These are phyloP conservation scores for Knufia petricola DNA, from an alignment of 2,329 filamentous ascomycete genomes.

Conservation along the genomic window DNA sequence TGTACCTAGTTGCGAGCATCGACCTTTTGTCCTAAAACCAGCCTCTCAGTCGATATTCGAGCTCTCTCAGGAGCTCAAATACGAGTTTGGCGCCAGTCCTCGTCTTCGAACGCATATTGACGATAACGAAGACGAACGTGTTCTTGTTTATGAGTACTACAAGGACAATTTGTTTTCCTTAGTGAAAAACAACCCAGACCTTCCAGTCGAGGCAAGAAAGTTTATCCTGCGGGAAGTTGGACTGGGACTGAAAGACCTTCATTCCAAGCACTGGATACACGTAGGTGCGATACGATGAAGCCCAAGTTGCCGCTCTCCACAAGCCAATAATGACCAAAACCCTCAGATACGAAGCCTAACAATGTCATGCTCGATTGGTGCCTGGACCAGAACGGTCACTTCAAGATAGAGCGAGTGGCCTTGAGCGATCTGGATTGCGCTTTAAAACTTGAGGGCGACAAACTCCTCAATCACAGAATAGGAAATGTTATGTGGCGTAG, in stretches of 20 bases:
- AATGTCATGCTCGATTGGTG: constrained; percentile 10
- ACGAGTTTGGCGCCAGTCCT: constrained; percentile 5
- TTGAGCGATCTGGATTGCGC: constrained; percentile 13
- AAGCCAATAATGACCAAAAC: background rate
- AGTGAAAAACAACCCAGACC: background rate
- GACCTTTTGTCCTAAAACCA: constrained; percentile 13
- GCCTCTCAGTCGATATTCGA: constrained; percentile 13
- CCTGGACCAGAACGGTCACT: constrained; percentile 1
- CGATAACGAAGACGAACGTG: constrained; percentile 8
- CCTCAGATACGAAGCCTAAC: constrained; percentile 11
- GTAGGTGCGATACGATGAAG: background rate
- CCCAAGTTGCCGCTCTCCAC: background rate
- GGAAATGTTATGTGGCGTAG: constrained; percentile 18
- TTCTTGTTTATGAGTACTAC: constrained; percentile 12
- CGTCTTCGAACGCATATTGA: constrained; percentile 11
- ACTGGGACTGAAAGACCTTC: constrained; percentile 10
- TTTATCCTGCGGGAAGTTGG: constrained; percentile 7
- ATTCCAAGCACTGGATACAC: constrained; percentile 11
- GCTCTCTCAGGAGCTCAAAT: constrained; percentile 7
- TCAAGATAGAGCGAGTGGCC: constrained; percentile 7
- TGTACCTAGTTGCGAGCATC: background rate
- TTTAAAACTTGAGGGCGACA: constrained; percentile 11
- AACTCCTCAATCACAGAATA: constrained; percentile 11
- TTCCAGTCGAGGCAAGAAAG: constrained; percentile 7
- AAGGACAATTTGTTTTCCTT: constrained; percentile 6